A percentile compares a stretch with the other conserved stretches of the same genome.
Evolutionary conservation across 2,329 filamentous ascomycete genomes (phyloP).

Genomic region (Madurella fahalii): DNA sequence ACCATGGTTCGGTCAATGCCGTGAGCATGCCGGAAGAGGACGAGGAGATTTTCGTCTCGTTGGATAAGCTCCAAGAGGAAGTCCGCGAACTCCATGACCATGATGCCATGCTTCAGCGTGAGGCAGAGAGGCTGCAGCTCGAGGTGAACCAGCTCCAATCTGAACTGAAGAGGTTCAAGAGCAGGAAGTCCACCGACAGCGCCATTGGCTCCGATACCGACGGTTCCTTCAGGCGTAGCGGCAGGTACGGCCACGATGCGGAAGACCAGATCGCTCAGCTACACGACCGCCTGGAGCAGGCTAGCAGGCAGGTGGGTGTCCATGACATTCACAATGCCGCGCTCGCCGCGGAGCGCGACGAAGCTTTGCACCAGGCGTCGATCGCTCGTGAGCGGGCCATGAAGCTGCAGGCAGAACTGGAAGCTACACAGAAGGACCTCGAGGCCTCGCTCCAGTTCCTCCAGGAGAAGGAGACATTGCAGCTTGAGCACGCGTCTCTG

Average conservation of each 20-base stretch:
- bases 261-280: conserved; percentile 51
- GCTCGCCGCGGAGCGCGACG: conserved; percentile 60
- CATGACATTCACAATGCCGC: conserved; percentile 61
- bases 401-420: conserved; percentile 36
- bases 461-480: conserved; percentile 31
- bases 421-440: conserved; percentile 38
- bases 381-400: conserved; percentile 48
- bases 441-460: conserved; percentile 37
- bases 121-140: conserved; percentile 50
- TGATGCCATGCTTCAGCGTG: conserved; percentile 51
- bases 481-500: conserved; percentile 41
- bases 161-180: conserved; percentile 43
- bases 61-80: conserved; percentile 59
- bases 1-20: conserved; percentile 48
- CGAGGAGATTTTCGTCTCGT: conserved; percentile 55
- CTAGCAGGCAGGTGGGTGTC: conserved; percentile 58
- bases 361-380: conserved; percentile 58
- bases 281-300: conserved; percentile 58
- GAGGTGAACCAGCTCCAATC: conserved; percentile 49
- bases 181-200: conserved; percentile 39
- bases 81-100: conserved; percentile 53
- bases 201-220: conserved; percentile 43
- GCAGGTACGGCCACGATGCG: conserved; percentile 36
- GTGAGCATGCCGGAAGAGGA: conserved; percentile 50
- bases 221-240: conserved; percentile 40